Evolutionary conservation across 352 stramenopile species (phyloP).

Genomic region (Blastocystis sp.): DNA sequence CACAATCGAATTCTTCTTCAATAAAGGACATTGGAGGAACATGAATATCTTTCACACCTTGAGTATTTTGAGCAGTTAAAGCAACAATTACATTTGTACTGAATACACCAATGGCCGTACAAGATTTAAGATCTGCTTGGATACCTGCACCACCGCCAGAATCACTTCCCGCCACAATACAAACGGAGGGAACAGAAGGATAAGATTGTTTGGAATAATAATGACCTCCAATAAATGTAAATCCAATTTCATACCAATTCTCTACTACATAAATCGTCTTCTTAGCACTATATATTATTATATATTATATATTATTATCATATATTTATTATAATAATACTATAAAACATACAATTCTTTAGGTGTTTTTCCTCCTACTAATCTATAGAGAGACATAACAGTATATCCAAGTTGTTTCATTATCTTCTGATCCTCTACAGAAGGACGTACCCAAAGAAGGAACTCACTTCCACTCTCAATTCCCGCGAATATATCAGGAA

Average conservation of each 20-base stretch:
- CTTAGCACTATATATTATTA: too few relatives aligned
- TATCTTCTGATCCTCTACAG: too few relatives aligned
- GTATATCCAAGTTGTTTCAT: too few relatives aligned
- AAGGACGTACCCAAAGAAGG: too few relatives aligned
- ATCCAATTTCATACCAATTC: slow-evolving; percentile 20
- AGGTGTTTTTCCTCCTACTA: too few relatives aligned
- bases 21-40: slow-evolving; percentile 56
- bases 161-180: slow-evolving; percentile 73
- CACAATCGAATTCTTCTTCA: slow-evolving; percentile 55
- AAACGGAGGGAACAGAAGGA: slow-evolving; percentile 46
- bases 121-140: slow-evolving; percentile 72
- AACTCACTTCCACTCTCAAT: too few relatives aligned
- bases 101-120: slow-evolving; percentile 58
- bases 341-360: too few relatives aligned
- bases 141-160: slow-evolving; percentile 69
- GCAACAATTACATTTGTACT: slow-evolving; percentile 64
- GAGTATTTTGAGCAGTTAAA: slow-evolving; percentile 64
- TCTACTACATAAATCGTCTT: slow-evolving; percentile 36
- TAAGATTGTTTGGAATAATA: slow-evolving; percentile 32
- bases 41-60: slow-evolving; percentile 52
- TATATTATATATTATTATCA: too few relatives aligned
- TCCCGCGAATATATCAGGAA: too few relatives aligned
- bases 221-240: slow-evolving; percentile 19
- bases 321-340: too few relatives aligned
- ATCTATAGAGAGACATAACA: too few relatives aligned